A percentile compares a stretch with the other conserved stretches of the same genome.
Evolutionary conservation across 805 yeast species (phyloP).

Genomic region (Lachancea fermentati): DNA sequence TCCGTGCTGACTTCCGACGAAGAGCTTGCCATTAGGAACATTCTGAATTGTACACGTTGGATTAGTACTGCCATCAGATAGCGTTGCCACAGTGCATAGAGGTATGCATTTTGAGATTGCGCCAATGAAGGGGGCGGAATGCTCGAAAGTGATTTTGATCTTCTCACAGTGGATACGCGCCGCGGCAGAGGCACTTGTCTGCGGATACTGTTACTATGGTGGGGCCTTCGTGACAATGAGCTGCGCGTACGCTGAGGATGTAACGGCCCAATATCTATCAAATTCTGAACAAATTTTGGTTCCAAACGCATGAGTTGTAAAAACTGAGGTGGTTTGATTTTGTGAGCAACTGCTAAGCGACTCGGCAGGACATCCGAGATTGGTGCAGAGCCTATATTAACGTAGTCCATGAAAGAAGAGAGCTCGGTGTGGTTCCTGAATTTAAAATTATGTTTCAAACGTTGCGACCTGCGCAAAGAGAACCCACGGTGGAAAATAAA

Average conservation of each 20-base stretch:
- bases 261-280: neutral
- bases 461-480: conserved; percentile 6
- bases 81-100: conserved; percentile 30
- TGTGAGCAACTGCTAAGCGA: conserved; percentile 1
- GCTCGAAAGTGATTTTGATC: conserved; percentile 16
- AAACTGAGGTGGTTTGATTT: conserved; percentile 3
- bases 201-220: conserved; percentile 6
- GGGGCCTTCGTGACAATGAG: neutral
- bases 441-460: conserved; percentile 3
- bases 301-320: conserved; percentile 5
- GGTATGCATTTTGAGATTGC: conserved; percentile 6
- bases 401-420: conserved; percentile 18
- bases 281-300: conserved; percentile 1
- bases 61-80: conserved; percentile 31
- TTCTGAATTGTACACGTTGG: conserved; percentile 31
- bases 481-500: conserved; percentile 29
- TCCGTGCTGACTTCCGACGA: too few species aligned
- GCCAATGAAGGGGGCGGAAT: neutral
- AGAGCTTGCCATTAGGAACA: conserved; percentile 11
- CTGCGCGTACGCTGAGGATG: neutral
- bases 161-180: conserved; percentile 2
- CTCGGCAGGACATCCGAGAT: conserved; percentile 11
- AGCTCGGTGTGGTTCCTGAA: conserved; percentile 17
- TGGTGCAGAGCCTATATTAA: conserved; percentile 13
- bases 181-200: neutral